phyloP scores from a whole-genome alignment of 139 green algal genomes.

The Tetratostichococcus sp. region DNA sequence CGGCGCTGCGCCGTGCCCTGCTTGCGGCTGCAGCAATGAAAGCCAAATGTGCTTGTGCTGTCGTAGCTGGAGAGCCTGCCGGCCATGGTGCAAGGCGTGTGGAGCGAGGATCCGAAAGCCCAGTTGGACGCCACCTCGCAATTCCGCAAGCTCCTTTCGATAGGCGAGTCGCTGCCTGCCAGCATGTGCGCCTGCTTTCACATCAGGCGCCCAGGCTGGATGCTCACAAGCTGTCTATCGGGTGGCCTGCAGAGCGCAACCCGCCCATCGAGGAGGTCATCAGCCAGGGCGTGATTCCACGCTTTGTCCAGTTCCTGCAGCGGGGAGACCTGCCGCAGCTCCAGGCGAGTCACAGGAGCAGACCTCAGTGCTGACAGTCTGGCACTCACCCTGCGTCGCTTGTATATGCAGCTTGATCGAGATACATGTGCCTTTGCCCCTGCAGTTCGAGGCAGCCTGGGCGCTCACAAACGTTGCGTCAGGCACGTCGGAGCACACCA shows the following conservation, averaged over 20 bases:
- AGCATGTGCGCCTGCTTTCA: too few relatives aligned
- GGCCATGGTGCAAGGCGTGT: conserved; percentile 90
- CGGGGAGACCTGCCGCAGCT: conserved; percentile 78
- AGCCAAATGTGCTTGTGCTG: background rate
- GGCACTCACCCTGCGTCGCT: too few relatives aligned
- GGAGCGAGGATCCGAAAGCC: conserved; percentile 64
- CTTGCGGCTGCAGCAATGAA: background rate
- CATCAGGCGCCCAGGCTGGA: background rate
- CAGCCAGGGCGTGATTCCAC: conserved; percentile 86
- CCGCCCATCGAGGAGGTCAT: conserved; percentile 99
- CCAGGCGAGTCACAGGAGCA: conserved; percentile 59
- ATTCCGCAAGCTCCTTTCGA: conserved; percentile 98
- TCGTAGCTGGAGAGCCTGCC: conserved; percentile 89
- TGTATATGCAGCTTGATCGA: too few relatives aligned
- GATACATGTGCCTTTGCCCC: background rate
- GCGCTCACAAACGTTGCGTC: conserved; percentile 98
- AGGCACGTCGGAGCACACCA: conserved; percentile 94
- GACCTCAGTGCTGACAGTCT: too few relatives aligned
- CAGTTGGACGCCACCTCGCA: conserved; percentile 94
- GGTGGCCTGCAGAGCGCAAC: conserved; percentile 82
- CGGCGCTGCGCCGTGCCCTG: background rate
- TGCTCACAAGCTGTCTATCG: too few relatives aligned
- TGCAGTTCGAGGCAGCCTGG: conserved; percentile 96
- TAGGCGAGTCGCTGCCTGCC: conserved; percentile 49
- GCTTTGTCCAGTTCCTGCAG: conserved; percentile 96